Base-by-base conservation (phyloP, 179 eudicot species). In the Beta corolliflora region DNA sequence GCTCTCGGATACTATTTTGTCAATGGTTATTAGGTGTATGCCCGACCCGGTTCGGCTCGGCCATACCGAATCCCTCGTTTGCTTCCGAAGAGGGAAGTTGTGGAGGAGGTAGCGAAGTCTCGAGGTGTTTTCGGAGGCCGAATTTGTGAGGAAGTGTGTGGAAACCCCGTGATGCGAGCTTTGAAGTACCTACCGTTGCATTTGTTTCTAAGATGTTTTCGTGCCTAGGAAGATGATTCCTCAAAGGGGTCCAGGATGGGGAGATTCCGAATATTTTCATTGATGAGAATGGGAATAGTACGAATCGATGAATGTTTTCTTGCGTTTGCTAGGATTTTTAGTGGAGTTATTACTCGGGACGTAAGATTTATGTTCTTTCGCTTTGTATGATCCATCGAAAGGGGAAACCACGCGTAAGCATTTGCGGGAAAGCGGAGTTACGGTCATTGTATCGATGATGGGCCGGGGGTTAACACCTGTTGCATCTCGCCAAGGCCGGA, bases 181-280 rank as follows among this genome's bases (percentile, higher is more conserved):
- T 92, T 59, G 91, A 89, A 76, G 94, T 94, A 45, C 97, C 98
- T 0, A 88, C 92, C 83, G 89, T 95, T 77, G 98, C 92, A 23
- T 95, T 94, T 86, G 99, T 94, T 2, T 89, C 98, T n/a, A 95
- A 95, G 79, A 94, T 94, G 94, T 94, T 95, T 91, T 45, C n/a
- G 84, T 95, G 68, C 94, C 95, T 61, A 45, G 66, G 73, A 94
- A 94, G 84, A 67, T 91, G 89, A 88, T 94, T 75, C 98, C 99
- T 56, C 90, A 73, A 3, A 88, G 78, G 81, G 97, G 88, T 75
- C 81, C 89, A 11, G 19, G n/a, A 88, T 72, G 94, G 92, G 69
- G 97, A 92, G 80, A 71, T 87, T 50, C 90, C n/a, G 61, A 79
- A 82, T 76, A 86, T 81, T 68, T 85, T 77, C 45, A 23, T 74